Evolutionary conservation across 1,284 basidiomycete genomes (phyloP), one percentile per base, ranked within the genome.

Genomic region (Sutorius eximius): DNA sequence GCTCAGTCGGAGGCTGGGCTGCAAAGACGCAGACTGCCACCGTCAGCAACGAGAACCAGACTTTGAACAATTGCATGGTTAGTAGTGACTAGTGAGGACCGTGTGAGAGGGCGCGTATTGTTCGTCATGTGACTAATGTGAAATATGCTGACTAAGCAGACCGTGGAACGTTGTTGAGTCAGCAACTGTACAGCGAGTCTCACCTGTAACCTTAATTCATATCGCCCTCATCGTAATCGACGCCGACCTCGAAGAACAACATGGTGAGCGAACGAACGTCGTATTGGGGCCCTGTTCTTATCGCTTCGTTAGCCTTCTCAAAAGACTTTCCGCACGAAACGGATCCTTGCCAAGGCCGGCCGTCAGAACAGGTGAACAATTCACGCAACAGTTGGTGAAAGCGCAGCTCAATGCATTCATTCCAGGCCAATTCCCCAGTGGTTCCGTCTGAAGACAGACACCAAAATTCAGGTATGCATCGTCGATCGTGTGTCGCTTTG

Each of bases 361-460:
- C 87, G 92, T 73, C 94, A 96, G 84, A 99, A 99, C 85, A 86
- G 96, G 92, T 95, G 68, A 64, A 85, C 75, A 40, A 10, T 15
- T n/a, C 3, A 2, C 22, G 12, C 10, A 3, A 56, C 30, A 10
- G 40, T 47, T 24, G 37, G 27, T 30, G 38, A 43, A 22, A 32
- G 6, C 52, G 27, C 51, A n/a, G n/a, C 32, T 60, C 22, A 52
- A 44, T 7, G n/a, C 13, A n/a, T 24, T 36, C 33, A 37, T 42
- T 58, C 30, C 56, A 93, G 91, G 72, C 95, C 95, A 63, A 96
- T 98, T 62, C 95, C 95, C 62, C 93, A 96, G 72, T 98, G 95
- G 95, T 98, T 95, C 87, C 93, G 95, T 68, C 82, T 98, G 63
- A 98, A 97, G 85, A 89, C 93, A 66, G 95, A 94, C 76, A 91